These are phyloP conservation scores for Amanita muscaria DNA, from an alignment of 768 basidiomycete genomes.

Conservation along the genomic window DNA sequence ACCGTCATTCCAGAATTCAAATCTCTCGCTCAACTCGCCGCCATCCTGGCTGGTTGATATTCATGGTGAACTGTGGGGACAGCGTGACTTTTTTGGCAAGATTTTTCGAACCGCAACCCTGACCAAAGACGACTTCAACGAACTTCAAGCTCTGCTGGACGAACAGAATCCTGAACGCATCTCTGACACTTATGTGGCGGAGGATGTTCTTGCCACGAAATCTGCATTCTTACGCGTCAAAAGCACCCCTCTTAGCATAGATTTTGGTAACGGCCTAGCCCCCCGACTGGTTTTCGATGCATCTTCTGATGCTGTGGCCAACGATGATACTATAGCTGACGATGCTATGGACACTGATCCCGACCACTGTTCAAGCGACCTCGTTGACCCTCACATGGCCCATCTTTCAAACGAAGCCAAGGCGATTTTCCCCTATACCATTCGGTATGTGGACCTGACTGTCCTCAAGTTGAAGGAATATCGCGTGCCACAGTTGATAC, in stretches of 20 bases:
- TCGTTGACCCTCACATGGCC: neutral
- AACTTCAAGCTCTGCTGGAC: no score
- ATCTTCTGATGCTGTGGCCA: constrained; percentile 2
- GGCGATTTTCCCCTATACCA: no score
- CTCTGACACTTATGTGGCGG: constrained; percentile 3
- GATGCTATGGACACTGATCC: neutral
- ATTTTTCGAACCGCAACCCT: constrained; percentile 11
- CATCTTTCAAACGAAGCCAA: constrained; percentile 1
- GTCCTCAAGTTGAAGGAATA: constrained; percentile 3
- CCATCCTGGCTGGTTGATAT: constrained; percentile 10
- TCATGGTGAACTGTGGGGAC: constrained; percentile 9
- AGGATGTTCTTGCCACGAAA: constrained; percentile 8
- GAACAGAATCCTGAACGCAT: constrained; percentile 5
- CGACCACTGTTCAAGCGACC: no score
- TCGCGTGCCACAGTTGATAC: no score
- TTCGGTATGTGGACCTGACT: no score
- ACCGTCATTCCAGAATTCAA: no score
- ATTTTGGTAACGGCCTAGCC: constrained; percentile 1
- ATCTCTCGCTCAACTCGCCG: no score
- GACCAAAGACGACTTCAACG: constrained; percentile 4
- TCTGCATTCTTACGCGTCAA: constrained; percentile 7
- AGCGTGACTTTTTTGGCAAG: constrained; percentile 4
- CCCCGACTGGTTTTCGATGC: neutral
- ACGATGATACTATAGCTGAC: neutral
- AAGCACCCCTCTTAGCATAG: constrained; percentile 1